Evolutionary conservation across 805 yeast species (phyloP), one percentile per base, ranked within the genome.

Genomic region (Allodekkera sacchari): DNA sequence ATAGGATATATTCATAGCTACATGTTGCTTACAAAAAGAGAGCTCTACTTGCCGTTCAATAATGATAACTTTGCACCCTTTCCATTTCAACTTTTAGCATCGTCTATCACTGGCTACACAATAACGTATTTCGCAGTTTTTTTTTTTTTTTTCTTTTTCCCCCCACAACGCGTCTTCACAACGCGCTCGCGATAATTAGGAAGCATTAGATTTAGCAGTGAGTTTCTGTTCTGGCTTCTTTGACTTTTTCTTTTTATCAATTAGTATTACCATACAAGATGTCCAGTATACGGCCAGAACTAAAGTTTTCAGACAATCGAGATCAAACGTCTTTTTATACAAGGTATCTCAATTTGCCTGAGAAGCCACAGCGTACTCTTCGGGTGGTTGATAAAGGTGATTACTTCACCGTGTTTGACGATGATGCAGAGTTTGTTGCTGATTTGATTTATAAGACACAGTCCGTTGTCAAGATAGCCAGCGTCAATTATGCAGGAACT

Each of bases 341-440:
- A 33, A 65, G 64, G 48, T 76, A 65, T 43, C 48, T 65, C 11
- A 55, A 59, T 7, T 55, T 80, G 27, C 70, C 77, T 0, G 57
- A 64, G 1, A 69, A 71, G 34, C 66, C 68, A 6, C 51, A 59
- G 2, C 59, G 64, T 25, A 67, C 78, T 0, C 48, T 89, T 15
- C 68, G 96, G 27, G 61, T 85, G n/a, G 79, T 82, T 27, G 95
- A 87, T 50, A 74, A 77, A 38, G 78, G 78, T 27, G 95, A 84
- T 38, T 87, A 83, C 53, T 92, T 78, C 56, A 75, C 83, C 3
- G 77, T 74, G 1, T 64, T 85, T 14, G 72, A 68, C 28, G 73
- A 70, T 3, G 95, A 89, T 53, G 96, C 97, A 4, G 65, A 67
- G 27, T 66, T 75, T 35, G 82, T 85, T 18, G 96, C 96, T 3